These are phyloP conservation scores for Candida pseudoglaebosa DNA, from an alignment of 805 yeast species.

Conservation along the genomic window DNA sequence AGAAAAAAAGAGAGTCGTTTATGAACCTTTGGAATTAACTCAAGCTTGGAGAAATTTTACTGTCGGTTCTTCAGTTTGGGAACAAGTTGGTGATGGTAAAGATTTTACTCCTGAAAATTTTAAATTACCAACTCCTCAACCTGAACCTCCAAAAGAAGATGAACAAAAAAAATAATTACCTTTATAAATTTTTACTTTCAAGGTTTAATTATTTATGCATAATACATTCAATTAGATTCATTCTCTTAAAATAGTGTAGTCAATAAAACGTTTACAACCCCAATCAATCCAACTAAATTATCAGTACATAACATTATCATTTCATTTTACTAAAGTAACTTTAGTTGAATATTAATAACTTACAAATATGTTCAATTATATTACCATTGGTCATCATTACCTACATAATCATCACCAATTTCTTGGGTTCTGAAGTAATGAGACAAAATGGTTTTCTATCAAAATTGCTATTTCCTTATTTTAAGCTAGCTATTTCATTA, in stretches of 20 bases:
- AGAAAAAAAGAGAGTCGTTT: constrained; percentile 84
- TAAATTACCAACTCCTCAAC: constrained; percentile 78
- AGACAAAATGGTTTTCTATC: neutral
- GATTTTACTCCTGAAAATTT: constrained; percentile 79
- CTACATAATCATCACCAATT: neutral
- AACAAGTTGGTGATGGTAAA: constrained; percentile 83
- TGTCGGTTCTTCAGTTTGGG: constrained; percentile 88
- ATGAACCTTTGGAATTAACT: constrained; percentile 85
- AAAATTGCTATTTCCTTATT: constrained; percentile 1
- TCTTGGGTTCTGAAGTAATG: neutral
- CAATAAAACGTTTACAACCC: too few relatives aligned
- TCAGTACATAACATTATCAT: too few relatives aligned
- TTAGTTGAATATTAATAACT: too few relatives aligned
- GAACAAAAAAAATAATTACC: constrained; percentile 35
- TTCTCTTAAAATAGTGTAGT: too few relatives aligned
- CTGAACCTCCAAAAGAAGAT: constrained; percentile 51
- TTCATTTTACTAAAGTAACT: too few relatives aligned
- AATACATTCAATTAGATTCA: too few relatives aligned
- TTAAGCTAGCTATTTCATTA: constrained; percentile 33
- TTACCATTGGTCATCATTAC: neutral
- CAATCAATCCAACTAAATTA: too few relatives aligned
- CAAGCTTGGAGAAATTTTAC: constrained; percentile 91
- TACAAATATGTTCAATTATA: too few relatives aligned
- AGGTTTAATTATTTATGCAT: too few relatives aligned
- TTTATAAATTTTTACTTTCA: too few relatives aligned